Evolutionary conservation across 1,139 yeast genomes (phyloP), one percentile per base, ranked within the genome.

Genomic region (Arxiozyma bovina): DNA sequence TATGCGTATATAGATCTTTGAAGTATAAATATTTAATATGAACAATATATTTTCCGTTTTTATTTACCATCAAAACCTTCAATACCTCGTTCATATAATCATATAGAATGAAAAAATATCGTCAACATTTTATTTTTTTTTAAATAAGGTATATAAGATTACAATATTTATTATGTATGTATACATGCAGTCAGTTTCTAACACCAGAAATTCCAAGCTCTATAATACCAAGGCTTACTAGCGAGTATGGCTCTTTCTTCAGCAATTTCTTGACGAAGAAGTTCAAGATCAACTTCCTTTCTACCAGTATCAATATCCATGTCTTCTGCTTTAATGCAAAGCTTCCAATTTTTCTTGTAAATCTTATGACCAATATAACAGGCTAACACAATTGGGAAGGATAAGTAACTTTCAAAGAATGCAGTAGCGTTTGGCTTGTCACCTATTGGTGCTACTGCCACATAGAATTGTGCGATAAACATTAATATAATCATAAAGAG

Each of bases 291-390:
- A 57, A 78, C 70, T 60, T 82, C 85, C 67, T 86, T 79, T 79
- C 90, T 82, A 68, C 91, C 91, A 38, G 84, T 77, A 63, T 85
- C 90, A 57, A 85, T 71, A 66, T 84, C 90, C 61, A 85, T 77
- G 54, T 82, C 80, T 51, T 72, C 67, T 50, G 82, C 77, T 57
- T 77, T 75, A 63, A 77, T 73, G 61, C 68, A 77, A 40, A 81
- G 61, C 50, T 65, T 76, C 80, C 82, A 83, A 66, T 81, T 80
- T 60, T 73, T 78, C 61, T 74, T 77, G 77, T 80, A 83, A 20
- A 82, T 30, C 62, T 83, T 77, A 74, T 85, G 87, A 58, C 73
- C 74, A 41, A 77, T 41, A 72, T 81, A 84, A 69, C 80, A 79
- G 3, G 70, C 75, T 49, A 84, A 54, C 53, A 83, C 75, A 55